A percentile compares a stretch with the other conserved stretches of the same genome.
phyloP scores from a whole-genome alignment of 2,329 filamentous ascomycete species.

The Penicillium sp. region DNA sequence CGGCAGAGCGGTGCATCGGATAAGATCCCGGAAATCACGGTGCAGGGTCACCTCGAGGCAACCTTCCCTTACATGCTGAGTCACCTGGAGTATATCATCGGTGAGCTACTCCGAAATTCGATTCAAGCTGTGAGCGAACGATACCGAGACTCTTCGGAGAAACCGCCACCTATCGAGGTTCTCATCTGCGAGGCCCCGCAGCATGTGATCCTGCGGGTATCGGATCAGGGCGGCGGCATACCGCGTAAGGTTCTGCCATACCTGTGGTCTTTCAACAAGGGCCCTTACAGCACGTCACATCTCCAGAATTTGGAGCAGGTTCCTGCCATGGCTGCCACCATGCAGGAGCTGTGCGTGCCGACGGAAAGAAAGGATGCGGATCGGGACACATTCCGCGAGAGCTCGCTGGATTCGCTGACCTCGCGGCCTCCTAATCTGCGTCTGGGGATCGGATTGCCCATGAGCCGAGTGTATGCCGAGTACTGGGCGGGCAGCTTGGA shows the following conservation, averaged over 20 bases:
- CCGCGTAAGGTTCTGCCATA: slow-evolving; percentile 74
- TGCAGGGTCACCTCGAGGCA: slow-evolving; percentile 76
- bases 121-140: slow-evolving; percentile 84
- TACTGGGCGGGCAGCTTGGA: slow-evolving; percentile 94
- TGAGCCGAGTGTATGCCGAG: slow-evolving; percentile 90
- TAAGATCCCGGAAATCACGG: slow-evolving; percentile 67
- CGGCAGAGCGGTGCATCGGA: slow-evolving; percentile 69
- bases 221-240: slow-evolving; percentile 87
- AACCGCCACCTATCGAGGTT: slow-evolving; percentile 78
- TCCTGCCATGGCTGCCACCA: slow-evolving; percentile 82
- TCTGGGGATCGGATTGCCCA: slow-evolving; percentile 83
- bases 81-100: slow-evolving; percentile 93
- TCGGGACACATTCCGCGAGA: slow-evolving; percentile 41
- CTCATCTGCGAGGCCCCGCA: slow-evolving; percentile 88
- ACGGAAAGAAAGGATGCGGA: slow-evolving; percentile 27
- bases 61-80: slow-evolving; percentile 94
- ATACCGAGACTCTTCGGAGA: slow-evolving; percentile 42
- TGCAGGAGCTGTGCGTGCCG: slow-evolving; percentile 66
- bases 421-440: slow-evolving; percentile 76
- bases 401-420: slow-evolving; percentile 69
- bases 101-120: slow-evolving; percentile 87
- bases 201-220: slow-evolving; percentile 92
- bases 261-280: slow-evolving; percentile 95
- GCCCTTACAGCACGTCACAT: slow-evolving; percentile 66
- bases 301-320: slow-evolving; percentile 80